Evolutionary conservation across 2,329 filamentous ascomycete species (phyloP), one percentile per base, ranked within the genome.

Genomic region (Fulvia fulva): DNA sequence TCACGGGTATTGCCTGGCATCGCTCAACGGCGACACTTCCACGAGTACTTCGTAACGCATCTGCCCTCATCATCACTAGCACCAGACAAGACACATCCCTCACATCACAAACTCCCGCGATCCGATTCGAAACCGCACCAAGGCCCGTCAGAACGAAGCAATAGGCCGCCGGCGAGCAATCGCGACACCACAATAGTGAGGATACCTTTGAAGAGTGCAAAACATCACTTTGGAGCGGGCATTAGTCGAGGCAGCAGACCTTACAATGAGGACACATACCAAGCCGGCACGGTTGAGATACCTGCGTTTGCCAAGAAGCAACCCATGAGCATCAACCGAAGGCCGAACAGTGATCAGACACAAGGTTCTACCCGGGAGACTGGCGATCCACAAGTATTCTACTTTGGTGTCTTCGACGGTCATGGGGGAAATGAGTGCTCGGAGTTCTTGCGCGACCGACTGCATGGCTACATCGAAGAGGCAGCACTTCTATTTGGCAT

Each of bases 11-110:
- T 59, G 16, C 34, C 56, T 45, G 28, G 46, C 11, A 51, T 63
- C 12, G 25, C 58, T 14, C 65, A 67, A 46, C 63, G 65, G 23
- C 75, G 78, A 58, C 67, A 66, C 62, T 97, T 97, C 74, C 91
- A 97, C 78, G 91, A 95, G 68, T 97, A 99, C 79, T 99, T 99
- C 74, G 90, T 97, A 59, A 96, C 94, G 8, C 91, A 97, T 73
- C 83, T 99, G 1, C 93, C 94, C 4, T 96, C 91, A 19, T 95
- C 91, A 14, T 97, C 92, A 3, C 82, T 96, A 46, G 90, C 97
- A 67, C 93, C 94, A 7, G 93, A 97, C 74, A 61, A 60, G 44
- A 54, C 57, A 7, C 55, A 56, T 23, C 71, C 77, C 26, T 85
- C 86, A 28, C 88, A 90, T 66, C 91, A 96, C 74, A 92, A 94